Evolutionary conservation across 305 asterid genomes (phyloP).

Genomic region (Fraxinus xanthoxyloides): DNA sequence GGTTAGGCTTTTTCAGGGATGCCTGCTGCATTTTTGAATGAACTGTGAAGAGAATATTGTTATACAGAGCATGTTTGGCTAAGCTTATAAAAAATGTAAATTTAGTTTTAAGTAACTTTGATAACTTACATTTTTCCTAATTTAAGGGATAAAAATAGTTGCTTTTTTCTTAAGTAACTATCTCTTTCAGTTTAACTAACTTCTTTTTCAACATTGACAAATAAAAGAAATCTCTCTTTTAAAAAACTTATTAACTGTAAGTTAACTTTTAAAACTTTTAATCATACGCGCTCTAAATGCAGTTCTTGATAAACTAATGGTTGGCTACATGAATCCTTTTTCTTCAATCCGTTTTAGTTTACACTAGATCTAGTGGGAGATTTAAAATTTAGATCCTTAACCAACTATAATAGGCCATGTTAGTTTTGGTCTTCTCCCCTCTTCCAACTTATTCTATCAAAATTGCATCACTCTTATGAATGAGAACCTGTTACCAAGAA

Average conservation of each 20-base stretch:
- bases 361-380: too few relatives aligned
- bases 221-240: not conserved
- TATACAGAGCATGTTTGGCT: not conserved
- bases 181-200: not conserved
- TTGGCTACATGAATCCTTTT: not conserved
- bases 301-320: not conserved
- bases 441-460: not conserved
- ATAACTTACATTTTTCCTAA: not conserved
- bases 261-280: not conserved
- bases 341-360: too few relatives aligned
- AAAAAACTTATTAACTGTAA: not conserved
- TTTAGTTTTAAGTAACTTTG: not conserved
- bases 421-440: too few relatives aligned
- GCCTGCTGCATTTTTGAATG: not conserved
- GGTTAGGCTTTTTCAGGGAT: slow-evolving; percentile 29
- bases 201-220: not conserved
- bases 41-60: not conserved
- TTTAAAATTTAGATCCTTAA: too few relatives aligned
- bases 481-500: not conserved
- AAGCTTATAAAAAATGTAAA: not conserved
- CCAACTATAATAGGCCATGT: too few relatives aligned
- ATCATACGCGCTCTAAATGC: not conserved
- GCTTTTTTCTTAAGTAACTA: not conserved
- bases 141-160: not conserved
- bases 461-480: not conserved